Evolutionary conservation across 192 early-diverging fungal species (phyloP).

Genomic region (Backusella macrospora): DNA sequence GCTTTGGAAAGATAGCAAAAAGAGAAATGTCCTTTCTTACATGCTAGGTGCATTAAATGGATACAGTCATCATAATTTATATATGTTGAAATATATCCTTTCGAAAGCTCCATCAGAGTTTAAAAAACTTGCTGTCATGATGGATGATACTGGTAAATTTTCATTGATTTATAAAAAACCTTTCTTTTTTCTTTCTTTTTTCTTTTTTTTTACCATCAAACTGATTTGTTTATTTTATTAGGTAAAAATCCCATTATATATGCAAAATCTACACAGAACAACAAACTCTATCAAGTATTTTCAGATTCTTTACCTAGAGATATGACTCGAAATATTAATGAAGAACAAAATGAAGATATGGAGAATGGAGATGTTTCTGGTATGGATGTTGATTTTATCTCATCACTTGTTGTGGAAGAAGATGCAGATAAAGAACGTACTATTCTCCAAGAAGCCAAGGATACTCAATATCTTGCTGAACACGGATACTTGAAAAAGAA

Average conservation of each 20-base stretch:
- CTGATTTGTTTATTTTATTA: not conserved
- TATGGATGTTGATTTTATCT: constrained; percentile 36
- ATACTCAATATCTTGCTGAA: not conserved
- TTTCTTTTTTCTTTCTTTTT: too few relatives aligned
- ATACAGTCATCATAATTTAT: constrained; percentile 25
- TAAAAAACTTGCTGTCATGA: constrained; percentile 3
- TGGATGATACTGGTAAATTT: constrained; percentile 29
- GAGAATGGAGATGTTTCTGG: constrained; percentile 32
- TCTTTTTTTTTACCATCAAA: too few relatives aligned
- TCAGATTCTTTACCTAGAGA: not conserved
- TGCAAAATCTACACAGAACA: constrained; percentile 7
- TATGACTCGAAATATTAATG: not conserved
- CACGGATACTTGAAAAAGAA: constrained; percentile 7
- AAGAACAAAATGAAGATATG: constrained; percentile 9
- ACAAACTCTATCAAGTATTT: not conserved
- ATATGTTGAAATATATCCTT: constrained; percentile 17
- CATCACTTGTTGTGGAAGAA: constrained; percentile 33
- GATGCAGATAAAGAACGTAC: constrained; percentile 37
- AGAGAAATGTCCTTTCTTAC: constrained; percentile 17
- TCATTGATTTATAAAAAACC: not conserved
- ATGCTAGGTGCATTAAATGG: constrained; percentile 2
- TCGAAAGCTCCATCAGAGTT: not conserved
- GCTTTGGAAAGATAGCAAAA: constrained; percentile 20
- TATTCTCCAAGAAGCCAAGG: constrained; percentile 30
- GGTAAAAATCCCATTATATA: constrained; percentile 21